phyloP scores from a whole-genome alignment of 331 rosid genomes.

The Acacia pycnantha region DNA sequence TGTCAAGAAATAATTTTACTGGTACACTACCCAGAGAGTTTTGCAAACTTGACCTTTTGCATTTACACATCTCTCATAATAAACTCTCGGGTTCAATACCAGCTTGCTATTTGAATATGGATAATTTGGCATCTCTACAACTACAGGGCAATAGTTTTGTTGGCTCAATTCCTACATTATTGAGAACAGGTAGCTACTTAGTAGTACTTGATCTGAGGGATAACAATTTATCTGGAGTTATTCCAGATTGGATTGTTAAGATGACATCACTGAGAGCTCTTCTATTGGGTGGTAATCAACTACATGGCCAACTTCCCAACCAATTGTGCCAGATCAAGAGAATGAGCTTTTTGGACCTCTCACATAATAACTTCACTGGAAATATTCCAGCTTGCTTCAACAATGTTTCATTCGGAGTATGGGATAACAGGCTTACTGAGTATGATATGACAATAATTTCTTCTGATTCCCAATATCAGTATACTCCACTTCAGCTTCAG shows the following conservation, averaged over 20 bases:
- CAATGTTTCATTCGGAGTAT: not conserved
- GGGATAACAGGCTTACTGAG: rapidly evolving
- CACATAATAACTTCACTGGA: not conserved
- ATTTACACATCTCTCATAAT: not conserved
- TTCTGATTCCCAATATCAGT: not conserved
- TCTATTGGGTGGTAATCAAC: not conserved
- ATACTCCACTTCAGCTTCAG: not conserved
- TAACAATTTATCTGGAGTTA: not conserved
- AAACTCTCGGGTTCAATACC: not conserved
- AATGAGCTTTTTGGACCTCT: not conserved
- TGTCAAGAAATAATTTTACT: not conserved
- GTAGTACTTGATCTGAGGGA: not conserved
- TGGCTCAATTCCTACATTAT: not conserved
- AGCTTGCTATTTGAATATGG: not conserved
- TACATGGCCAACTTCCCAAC: not conserved
- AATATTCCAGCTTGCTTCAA: not conserved
- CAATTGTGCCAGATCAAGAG: not conserved
- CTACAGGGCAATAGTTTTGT: not conserved
- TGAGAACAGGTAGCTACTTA: not conserved
- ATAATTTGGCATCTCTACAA: not conserved
- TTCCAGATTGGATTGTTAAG: not conserved
- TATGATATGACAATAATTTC: not conserved
- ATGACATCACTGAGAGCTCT: not conserved
- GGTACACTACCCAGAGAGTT: not conserved
- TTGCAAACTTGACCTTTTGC: not conserved